These are phyloP conservation scores for Claviceps spartinae DNA, from an alignment of 2,329 filamentous ascomycete genomes.

Conservation along the genomic window DNA sequence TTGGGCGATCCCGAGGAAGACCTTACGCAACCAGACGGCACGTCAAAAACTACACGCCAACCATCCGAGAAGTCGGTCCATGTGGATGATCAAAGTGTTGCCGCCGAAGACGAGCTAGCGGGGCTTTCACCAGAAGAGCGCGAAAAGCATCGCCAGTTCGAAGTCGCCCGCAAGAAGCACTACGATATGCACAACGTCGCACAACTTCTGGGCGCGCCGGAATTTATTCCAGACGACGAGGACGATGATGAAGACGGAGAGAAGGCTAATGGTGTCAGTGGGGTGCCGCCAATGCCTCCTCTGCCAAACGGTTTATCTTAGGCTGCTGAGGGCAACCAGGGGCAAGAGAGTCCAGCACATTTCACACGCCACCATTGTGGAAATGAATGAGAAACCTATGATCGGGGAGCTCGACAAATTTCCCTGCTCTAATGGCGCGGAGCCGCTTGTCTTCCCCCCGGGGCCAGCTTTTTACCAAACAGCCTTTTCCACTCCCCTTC, in stretches of 20 bases:
- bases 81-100: constrained; percentile 51
- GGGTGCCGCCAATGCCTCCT: constrained; percentile 28
- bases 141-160: constrained; percentile 87
- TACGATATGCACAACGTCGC: constrained; percentile 98
- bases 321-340: not conserved
- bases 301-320: constrained; percentile 28
- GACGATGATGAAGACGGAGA: constrained; percentile 40
- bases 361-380: not conserved
- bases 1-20: constrained; percentile 83
- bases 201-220: constrained; percentile 65
- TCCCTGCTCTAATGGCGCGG: too few relatives aligned
- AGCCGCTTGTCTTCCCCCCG: too few relatives aligned
- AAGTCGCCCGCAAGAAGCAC: constrained; percentile 84
- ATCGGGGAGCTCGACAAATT: too few relatives aligned
- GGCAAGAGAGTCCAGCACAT: not conserved
- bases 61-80: constrained; percentile 58
- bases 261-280: constrained; percentile 13
- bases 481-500: too few relatives aligned
- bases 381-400: not conserved
- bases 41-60: constrained; percentile 21
- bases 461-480: too few relatives aligned
- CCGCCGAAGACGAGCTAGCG: constrained; percentile 39
- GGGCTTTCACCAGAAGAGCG: constrained; percentile 56
- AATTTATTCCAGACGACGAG: constrained; percentile 49
- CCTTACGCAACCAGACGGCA: constrained; percentile 32